Base-by-base conservation (phyloP, 768 basidiomycete genomes). In the Harrya chromipes region DNA sequence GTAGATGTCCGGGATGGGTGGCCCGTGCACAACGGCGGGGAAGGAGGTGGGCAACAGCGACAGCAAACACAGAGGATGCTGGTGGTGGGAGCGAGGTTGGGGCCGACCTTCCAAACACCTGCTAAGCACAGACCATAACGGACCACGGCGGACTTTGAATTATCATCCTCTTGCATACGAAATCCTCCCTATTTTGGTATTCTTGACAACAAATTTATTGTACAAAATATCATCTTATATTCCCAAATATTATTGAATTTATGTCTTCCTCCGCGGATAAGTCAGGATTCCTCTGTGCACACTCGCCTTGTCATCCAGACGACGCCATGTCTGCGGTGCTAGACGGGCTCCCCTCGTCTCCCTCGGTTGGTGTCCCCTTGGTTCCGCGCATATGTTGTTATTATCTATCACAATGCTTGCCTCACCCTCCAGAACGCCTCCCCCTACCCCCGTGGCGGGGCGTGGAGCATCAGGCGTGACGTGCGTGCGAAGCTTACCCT, bases 71-170 rank as follows among this genome's bases (percentile, higher is more conserved):
- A 64, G 69, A 65, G 63, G 65, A 74, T 72, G 67, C 72, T 74
- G 76, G 75, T 78, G 76, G 80, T 77, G 77, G 79, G 76, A 74
- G 76, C 72, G 76, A 77, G 75, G 72, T 73, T 73, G 72, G 69
- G 68, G 60, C 67, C 70, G 70, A 72, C 72, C 72, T 70, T 67
- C 67, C 62, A 64, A 67, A 70, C 62, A 59, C 65, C 64, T 64
- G 66, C 63, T 66, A 68, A 68, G 65, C 65, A 66, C 65, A 66
- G 66, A 66, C 65, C 65, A 68, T 61, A 65, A 68, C 65, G 47
- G 61, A 66, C 61, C 51, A 63, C 41, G 47, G 38, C 67, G 67
- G 67, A 70, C 58, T 69, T 69, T 68, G 10, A 70, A 62, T 58
- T 48, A 29, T 46, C 35, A 26, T 56, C 35, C 31, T 49, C 40